Evolutionary conservation across 225 moss, liverwort and hornwort species (phyloP), one percentile per base, ranked within the genome.

Genomic region (Anthoceros angustus): DNA sequence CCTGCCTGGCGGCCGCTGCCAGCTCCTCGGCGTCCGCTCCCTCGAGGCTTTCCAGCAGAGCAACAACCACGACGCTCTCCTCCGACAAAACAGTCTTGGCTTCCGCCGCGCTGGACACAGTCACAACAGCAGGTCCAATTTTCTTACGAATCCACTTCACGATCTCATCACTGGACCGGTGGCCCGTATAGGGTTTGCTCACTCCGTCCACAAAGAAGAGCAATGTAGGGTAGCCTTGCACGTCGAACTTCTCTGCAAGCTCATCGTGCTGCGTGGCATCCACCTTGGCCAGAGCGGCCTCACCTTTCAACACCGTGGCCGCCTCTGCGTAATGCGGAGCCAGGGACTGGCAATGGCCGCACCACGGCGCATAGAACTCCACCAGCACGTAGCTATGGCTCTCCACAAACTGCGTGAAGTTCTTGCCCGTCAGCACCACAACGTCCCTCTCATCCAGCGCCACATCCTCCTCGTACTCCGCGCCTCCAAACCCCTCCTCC

Each of bases 281-380:
- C 26, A 99, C 67, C 83, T 92, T 99, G 12, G 84, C 92, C 65
- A 99, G 64, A 68, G 80, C 70, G 8, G 73, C 42, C 62, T 81
- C 92, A 10, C 80, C 81, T 42, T 72, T 77, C n/a, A 74, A 61
- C 24, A 75, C 70, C 49, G 73, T 68, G 1, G 86, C 80, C 20
- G 85, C 88, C 25, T 76, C 72, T 8, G 98, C 89, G 70, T 85
- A 92, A 66, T 87, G 77, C 20, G 86, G 82, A 66, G 92, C 84
- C 3, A 87, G 73, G 40, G 67, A 71, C 61, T 89, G 85, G 72
- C 98, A 92, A 70, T 80, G 89, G 23, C 81, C 81, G 70, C 92
- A 92, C 98, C 98, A 98, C 21, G 98, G 81, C 9, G 98, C 98
- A 48, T 83, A 98, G 24, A 88, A 92, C 70, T 92, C 15, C 72